Evolutionary conservation across 768 basidiomycete species (phyloP).

Genomic region (Amanita polypyramis): DNA sequence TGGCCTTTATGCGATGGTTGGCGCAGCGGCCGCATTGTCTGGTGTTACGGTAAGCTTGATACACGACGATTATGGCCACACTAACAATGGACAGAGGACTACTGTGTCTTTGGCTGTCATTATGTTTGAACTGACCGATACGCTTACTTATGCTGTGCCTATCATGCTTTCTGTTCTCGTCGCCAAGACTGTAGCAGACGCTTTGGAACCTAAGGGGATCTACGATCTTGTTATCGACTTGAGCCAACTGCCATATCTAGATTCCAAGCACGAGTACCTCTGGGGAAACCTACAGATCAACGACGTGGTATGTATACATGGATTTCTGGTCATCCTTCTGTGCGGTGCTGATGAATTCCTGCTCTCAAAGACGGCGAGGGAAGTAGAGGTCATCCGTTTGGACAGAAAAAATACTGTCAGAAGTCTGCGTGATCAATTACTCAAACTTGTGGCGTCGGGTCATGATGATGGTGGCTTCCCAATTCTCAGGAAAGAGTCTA

Average conservation of each 20-base stretch:
- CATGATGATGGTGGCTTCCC: slow-evolving; percentile 83
- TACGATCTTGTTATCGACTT: slow-evolving; percentile 96
- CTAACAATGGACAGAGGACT: slow-evolving; percentile 42
- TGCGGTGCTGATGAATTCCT: not conserved
- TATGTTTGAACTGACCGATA: slow-evolving; percentile 90
- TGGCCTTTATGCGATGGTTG: slow-evolving; percentile 92
- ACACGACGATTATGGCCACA: not conserved
- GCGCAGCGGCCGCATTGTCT: slow-evolving; percentile 87
- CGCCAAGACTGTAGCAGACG: slow-evolving; percentile 85
- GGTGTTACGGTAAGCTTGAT: slow-evolving; percentile 74
- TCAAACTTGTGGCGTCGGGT: slow-evolving; percentile 42
- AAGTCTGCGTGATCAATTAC: slow-evolving; percentile 62
- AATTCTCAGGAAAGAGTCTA: slow-evolving; percentile 46
- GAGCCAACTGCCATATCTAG: slow-evolving; percentile 84
- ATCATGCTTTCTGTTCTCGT: slow-evolving; percentile 84
- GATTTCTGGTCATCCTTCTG: not conserved
- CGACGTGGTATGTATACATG: slow-evolving; percentile 57
- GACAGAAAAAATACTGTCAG: slow-evolving; percentile 72
- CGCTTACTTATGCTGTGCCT: slow-evolving; percentile 84
- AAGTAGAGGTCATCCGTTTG: slow-evolving; percentile 59
- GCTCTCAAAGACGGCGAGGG: slow-evolving; percentile 45
- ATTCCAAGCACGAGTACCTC: slow-evolving; percentile 80
- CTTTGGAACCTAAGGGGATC: slow-evolving; percentile 86
- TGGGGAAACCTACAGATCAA: slow-evolving; percentile 72
- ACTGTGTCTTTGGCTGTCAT: slow-evolving; percentile 95